phyloP scores from a whole-genome alignment of 139 green algal genomes.

The Coccomyxa sp. region DNA sequence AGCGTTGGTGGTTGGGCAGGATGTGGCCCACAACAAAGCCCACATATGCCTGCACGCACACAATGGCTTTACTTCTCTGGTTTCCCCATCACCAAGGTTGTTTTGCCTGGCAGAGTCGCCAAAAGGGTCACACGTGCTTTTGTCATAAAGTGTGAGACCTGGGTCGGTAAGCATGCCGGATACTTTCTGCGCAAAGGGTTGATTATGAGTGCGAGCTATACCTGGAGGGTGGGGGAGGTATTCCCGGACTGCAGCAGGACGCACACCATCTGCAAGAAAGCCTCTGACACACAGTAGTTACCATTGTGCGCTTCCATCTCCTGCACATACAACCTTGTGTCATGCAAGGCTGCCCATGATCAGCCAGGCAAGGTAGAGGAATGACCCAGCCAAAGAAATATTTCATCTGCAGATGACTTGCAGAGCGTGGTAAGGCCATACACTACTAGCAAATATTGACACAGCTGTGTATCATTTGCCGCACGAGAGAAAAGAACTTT shows the following conservation, averaged over 20 bases:
- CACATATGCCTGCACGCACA: conserved; percentile 1
- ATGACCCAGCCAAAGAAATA: no score
- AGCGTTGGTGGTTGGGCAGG: conserved; percentile 21
- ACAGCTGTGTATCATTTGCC: conserved; percentile 12
- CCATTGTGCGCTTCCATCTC: neutral
- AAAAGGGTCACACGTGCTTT: neutral
- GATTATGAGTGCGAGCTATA: neutral
- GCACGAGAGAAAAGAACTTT: conserved; percentile 16
- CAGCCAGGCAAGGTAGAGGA: no score
- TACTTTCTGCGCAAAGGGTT: neutral
- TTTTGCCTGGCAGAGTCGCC: neutral
- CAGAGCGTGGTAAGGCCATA: no score
- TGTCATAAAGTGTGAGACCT: neutral
- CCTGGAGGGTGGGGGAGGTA: neutral
- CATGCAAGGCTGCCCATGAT: no score
- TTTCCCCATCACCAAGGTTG: neutral
- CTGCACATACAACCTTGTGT: no score
- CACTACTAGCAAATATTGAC: neutral
- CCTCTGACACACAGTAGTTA: neutral
- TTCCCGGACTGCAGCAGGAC: neutral
- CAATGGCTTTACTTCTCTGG: neutral
- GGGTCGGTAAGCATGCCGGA: no score
- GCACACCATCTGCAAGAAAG: neutral
- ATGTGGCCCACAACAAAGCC: conserved; percentile 33
- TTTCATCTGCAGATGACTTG: no score